Base-by-base conservation (phyloP, 2,329 filamentous ascomycete species). In the Aureobasidium subglaciale region DNA sequence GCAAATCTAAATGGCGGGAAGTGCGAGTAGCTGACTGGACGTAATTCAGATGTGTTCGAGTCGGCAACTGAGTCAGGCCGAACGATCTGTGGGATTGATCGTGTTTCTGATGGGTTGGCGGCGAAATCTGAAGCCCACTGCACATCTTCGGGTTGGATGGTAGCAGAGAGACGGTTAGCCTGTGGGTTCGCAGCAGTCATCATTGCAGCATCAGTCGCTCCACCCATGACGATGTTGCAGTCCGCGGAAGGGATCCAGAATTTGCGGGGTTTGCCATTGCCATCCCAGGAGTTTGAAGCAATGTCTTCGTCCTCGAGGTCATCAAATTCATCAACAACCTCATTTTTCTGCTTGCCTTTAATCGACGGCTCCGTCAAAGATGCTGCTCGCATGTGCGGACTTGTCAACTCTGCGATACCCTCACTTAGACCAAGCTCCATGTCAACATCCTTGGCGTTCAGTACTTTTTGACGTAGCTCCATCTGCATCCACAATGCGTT, bases 1-100 rank as follows among this genome's bases (percentile, higher is more conserved):
- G 78, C 75, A 59, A 83, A 83, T 22, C 80, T 73, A 65, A 83
- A 82, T 1, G 80, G 80, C 18, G 80, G 79, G 55, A 77, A 80
- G 52, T 79, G 71, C 9, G 78, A 79, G 61, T 77, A 83, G 4
- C 71, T 69, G 22, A 76, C 69, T 5, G 71, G 71, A 49, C 65
- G 69, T 13, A 53, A 30, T 18, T 58, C 56, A 2, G 50, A 43
- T 11, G 43, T 5, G 70, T 64, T 56, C 68, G 68, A 55, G 22
- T 61, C 60, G 13, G 59, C 58, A 27, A 49, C 56, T 22, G 56
- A 58, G 20, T 54, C 42, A 1, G 56, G 58, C 9, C 56, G 32
- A 22, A 57, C 38, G 15, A 57, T 55, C 3, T 37, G 40, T 8
- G 58, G 56, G 5, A 58, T 32, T 15, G 56, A 43, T 18, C 59